Evolutionary conservation across 331 rosid genomes (phyloP).

Genomic region (Rosa hybrid): DNA sequence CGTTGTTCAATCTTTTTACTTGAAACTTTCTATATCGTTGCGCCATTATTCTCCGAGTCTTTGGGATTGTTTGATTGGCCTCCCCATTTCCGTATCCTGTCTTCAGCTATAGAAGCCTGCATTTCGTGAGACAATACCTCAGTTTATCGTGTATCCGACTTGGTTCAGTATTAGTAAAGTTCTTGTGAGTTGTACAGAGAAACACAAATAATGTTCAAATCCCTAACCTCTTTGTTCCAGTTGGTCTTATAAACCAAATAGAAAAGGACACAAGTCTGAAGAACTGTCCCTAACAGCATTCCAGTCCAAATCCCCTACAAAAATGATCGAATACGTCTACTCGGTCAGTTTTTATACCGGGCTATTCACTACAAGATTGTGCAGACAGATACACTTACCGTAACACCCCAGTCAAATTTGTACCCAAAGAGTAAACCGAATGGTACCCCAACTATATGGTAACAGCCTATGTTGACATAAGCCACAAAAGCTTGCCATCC

Average conservation of each 20-base stretch:
- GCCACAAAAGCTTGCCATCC: constrained; percentile 80
- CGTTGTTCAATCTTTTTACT: neutral
- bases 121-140: neutral
- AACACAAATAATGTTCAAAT: neutral
- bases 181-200: no score
- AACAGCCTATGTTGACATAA: constrained; percentile 62
- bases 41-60: neutral
- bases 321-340: neutral
- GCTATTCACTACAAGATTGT: neutral
- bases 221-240: constrained; percentile 63
- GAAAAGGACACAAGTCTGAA: constrained; percentile 61
- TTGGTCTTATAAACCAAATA: constrained; percentile 53
- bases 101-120: constrained; percentile 65
- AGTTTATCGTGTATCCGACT: neutral
- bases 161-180: neutral
- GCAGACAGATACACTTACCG: constrained; percentile 25
- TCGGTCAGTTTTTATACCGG: neutral
- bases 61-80: constrained; percentile 7
- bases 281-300: constrained; percentile 61
- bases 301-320: constrained; percentile 77
- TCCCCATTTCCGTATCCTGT: constrained; percentile 68
- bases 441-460: constrained; percentile 70
- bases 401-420: constrained; percentile 46
- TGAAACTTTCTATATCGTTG: neutral
- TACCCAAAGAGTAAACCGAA: constrained; percentile 63